These are phyloP conservation scores for Nyctanthes arbortristis DNA, from an alignment of 257 asterid genomes.

Conservation along the genomic window DNA sequence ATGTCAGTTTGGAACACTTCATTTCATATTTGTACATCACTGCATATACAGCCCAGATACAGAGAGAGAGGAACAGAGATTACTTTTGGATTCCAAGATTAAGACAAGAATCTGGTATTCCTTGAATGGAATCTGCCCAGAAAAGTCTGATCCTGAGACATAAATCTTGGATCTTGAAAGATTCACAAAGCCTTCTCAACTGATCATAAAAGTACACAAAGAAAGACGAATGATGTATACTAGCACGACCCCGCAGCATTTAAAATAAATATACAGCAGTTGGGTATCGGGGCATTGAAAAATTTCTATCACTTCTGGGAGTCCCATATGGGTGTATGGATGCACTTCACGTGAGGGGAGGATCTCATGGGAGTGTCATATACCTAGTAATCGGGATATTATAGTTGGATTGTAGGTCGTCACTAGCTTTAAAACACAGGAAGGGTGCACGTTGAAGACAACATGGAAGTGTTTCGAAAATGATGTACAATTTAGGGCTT, in stretches of 20 bases:
- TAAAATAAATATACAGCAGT: not conserved
- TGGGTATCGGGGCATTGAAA: not conserved
- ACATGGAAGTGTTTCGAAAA: too few species aligned
- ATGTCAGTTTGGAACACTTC: slow-evolving; percentile 6
- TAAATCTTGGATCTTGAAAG: not conserved
- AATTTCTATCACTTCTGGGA: too few species aligned
- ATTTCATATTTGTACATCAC: not conserved
- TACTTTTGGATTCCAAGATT: slow-evolving; percentile 15
- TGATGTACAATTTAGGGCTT: too few species aligned
- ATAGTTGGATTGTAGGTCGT: too few species aligned
- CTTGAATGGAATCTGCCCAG: slow-evolving; percentile 18
- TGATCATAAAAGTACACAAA: not conserved
- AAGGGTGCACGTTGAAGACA: too few species aligned
- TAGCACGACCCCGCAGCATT: too few species aligned
- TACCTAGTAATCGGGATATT: too few species aligned
- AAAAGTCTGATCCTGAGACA: not conserved
- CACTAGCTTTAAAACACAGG: too few species aligned
- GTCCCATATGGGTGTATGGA: too few species aligned
- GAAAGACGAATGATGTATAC: not conserved
- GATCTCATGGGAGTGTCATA: too few species aligned
- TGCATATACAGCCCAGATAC: slow-evolving; percentile 17
- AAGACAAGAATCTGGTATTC: not conserved
- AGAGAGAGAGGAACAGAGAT: not conserved
- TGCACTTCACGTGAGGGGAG: too few species aligned
- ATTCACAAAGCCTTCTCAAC: not conserved